Conservation (phyloP, 495 filamentous ascomycete genomes). For the Hypoxylon crocopeplum region DNA sequence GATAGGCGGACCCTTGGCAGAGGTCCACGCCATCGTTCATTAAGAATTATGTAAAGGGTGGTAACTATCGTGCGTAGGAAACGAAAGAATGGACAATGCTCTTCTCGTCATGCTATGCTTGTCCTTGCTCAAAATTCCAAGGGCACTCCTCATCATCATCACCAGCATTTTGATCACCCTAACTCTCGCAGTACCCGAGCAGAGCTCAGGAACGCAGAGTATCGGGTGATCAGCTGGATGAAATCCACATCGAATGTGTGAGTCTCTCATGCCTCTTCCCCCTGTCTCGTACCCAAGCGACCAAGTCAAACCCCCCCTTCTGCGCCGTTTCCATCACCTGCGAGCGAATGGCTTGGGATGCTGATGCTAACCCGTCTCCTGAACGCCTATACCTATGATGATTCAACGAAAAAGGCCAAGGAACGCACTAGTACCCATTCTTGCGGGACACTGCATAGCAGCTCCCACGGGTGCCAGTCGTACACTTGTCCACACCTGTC, state of each 20-base stretch:
- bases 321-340: constrained; percentile 22
- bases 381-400: constrained; percentile 33
- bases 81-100: constrained; percentile 6
- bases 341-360: constrained; percentile 35
- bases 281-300: constrained; percentile 25
- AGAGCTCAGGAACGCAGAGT: background rate
- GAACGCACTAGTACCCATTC: constrained; percentile 1
- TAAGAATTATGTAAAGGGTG: constrained; percentile 26
- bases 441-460: background rate
- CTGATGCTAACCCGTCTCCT: constrained; percentile 27
- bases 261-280: constrained; percentile 3
- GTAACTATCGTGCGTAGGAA: constrained; percentile 27
- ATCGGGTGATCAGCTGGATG: background rate
- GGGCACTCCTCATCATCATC: constrained; percentile 10
- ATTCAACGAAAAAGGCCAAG: background rate
- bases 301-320: constrained; percentile 8
- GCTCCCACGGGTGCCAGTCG: background rate
- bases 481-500: constrained; percentile 11
- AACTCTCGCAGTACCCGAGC: background rate
- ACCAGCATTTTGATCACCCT: constrained; percentile 1
- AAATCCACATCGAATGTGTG: background rate
- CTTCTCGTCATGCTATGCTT: constrained; percentile 19
- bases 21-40: constrained; percentile 10
- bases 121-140: constrained; percentile 1
- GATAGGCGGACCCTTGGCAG: background rate